Base-by-base conservation (phyloP, 495 filamentous ascomycete genomes). In the Tirmania nivea region DNA sequence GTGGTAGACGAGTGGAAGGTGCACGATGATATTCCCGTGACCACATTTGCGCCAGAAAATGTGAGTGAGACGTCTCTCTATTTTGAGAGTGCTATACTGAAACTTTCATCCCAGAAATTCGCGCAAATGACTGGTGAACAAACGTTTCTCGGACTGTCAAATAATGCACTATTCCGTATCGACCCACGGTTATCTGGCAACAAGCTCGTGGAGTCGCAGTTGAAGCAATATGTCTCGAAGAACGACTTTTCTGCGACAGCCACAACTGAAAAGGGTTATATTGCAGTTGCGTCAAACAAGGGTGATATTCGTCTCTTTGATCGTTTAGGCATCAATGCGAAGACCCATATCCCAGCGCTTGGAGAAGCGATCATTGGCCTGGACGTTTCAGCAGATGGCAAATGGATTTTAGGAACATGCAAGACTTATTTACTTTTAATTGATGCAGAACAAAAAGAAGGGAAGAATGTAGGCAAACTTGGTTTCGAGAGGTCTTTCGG, bases 1-100 rank as follows among this genome's bases (percentile, higher is more conserved):
- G 84, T 97, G n/a, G 86, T 96, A 2, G 92, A 97, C 63, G 92
- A 97, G 67, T 97, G 90, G 90, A 95, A 93, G 59, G 76, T 97
- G n/a, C 89, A 97, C 61, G 88, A 97, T 54, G 86, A 97, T 68
- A 95, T 97, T 54, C 77, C 82, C 0, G 86, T 97, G 51, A 78
- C 81, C 17, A 86, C 79, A 7, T 93, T 96, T 68, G 85, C 80
- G 5, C 90, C 92, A 3, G 89, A 94, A 63, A 93, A 78, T 50
- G 78, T 80, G 69, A 64, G 69, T 66, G 19, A 35, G 19, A 3
- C 12, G 16, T 34, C 16, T 55, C 5, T 19, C 31, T 25, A 3
- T 19, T 11, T 12, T 34, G 37, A 3, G 36, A 47, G 47, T 55
- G 47, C 64, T 68, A 56, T 68, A 31, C 2, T 31, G 25, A 31